phyloP scores from a whole-genome alignment of 2,329 filamentous ascomycete species.

The Nemania abortiva region DNA sequence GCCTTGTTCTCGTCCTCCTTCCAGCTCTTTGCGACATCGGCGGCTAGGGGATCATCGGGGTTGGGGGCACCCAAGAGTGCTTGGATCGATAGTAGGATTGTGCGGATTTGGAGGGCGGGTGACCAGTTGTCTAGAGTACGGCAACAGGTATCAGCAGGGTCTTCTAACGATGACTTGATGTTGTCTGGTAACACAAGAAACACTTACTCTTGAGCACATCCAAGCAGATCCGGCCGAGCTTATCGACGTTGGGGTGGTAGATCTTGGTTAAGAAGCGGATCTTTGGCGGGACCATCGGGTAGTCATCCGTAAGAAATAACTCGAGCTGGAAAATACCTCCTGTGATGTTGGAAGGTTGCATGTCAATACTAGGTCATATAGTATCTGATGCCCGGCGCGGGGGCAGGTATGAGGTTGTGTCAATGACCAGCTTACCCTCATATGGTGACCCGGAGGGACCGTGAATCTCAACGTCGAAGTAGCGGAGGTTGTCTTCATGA shows the following conservation, averaged over 20 bases:
- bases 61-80: conserved; percentile 95
- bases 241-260: conserved; percentile 99
- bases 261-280: conserved; percentile 99
- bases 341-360: conserved; percentile 44
- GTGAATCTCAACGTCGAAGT: conserved; percentile 98
- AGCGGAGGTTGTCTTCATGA: conserved; percentile 96
- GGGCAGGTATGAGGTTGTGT: not conserved
- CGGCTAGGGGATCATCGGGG: conserved; percentile 97
- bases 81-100: conserved; percentile 98
- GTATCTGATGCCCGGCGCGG: not conserved
- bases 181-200: conserved; percentile 3
- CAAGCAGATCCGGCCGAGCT: conserved; percentile 94
- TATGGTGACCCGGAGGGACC: conserved; percentile 93
- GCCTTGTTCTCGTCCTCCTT: conserved; percentile 95
- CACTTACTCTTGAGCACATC: conserved; percentile 93
- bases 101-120: conserved; percentile 95
- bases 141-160: conserved; percentile 27
- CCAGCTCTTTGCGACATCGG: conserved; percentile 97
- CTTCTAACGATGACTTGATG: not conserved
- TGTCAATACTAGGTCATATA: not conserved
- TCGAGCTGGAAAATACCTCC: conserved; percentile 95
- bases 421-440: conserved; percentile 73
- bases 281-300: conserved; percentile 98
- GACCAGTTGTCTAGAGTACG: conserved; percentile 98
- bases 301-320: conserved; percentile 97